A percentile compares a stretch with the other conserved stretches of the same genome.
These are phyloP conservation scores for Stellera chamaejasme DNA, from an alignment of 345 rosid species.

Conservation along the genomic window DNA sequence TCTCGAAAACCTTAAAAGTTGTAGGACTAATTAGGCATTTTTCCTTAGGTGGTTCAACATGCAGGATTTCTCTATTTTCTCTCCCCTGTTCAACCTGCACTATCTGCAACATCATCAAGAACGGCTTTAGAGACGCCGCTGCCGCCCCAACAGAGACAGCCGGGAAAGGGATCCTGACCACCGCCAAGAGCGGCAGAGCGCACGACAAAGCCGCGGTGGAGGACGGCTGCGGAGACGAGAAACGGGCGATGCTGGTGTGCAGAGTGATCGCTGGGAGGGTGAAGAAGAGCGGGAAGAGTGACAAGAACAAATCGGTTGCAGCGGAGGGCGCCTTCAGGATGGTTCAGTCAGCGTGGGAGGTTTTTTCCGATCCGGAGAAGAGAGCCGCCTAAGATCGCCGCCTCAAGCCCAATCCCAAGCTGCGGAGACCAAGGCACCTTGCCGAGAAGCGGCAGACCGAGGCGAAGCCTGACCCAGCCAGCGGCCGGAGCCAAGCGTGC, in stretches of 20 bases:
- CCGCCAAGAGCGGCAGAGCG: slow-evolving; percentile 72
- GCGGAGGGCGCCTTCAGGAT: background rate
- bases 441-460: no score
- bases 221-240: slow-evolving; percentile 16
- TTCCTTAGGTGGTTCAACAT: slow-evolving; percentile 61
- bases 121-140: slow-evolving; percentile 40
- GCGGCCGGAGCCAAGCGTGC: no score
- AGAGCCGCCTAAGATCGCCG: no score
- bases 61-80: slow-evolving; percentile 36
- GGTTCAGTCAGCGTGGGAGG: background rate
- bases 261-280: slow-evolving; percentile 77
- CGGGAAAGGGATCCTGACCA: slow-evolving; percentile 49
- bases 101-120: slow-evolving; percentile 53
- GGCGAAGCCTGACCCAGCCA: no score
- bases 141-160: background rate
- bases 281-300: slow-evolving; percentile 37
- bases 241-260: slow-evolving; percentile 73
- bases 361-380: background rate
- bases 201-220: slow-evolving; percentile 37
- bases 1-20: no score
- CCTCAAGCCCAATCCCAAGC: no score
- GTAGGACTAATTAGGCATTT: no score
- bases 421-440: no score
- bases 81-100: slow-evolving; percentile 26
- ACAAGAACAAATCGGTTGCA: slow-evolving; percentile 6